Percentiles rank a stretch among this genome's conserved stretches.
Evolutionary conservation across 2,329 filamentous ascomycete genomes (phyloP).

Genomic region (Alternaria sp.): DNA sequence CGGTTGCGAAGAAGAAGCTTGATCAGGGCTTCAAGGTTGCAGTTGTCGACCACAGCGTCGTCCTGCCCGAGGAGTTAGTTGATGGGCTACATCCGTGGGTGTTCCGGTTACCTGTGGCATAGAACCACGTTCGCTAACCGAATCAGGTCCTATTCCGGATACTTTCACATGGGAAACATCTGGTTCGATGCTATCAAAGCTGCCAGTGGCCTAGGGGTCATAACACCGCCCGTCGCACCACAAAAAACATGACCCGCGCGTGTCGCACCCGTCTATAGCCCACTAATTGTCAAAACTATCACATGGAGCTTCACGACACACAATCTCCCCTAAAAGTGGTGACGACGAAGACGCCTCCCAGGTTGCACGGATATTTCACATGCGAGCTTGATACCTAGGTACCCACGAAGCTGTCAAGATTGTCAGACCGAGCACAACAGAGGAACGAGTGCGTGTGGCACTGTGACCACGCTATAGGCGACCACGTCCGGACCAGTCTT

Average conservation of each 20-base stretch:
- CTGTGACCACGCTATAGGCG: neutral
- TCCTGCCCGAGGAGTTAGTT: conserved; percentile 22
- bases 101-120: neutral
- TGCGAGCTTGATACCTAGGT: neutral
- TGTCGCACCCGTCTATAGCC: neutral
- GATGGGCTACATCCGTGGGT: conserved; percentile 40
- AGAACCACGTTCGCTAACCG: neutral
- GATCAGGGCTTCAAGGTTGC: conserved; percentile 30
- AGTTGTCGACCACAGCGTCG: conserved; percentile 33
- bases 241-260: neutral
- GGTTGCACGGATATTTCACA: neutral
- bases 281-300: neutral
- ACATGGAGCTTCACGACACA: neutral
- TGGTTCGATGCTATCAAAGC: conserved; percentile 26
- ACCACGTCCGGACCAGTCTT: neutral
- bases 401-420: neutral
- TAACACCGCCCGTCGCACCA: conserved; percentile 15
- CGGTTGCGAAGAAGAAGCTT: conserved; percentile 23
- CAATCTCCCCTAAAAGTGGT: neutral
- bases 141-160: conserved; percentile 31
- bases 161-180: conserved; percentile 36
- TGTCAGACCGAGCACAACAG: neutral
- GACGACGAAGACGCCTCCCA: neutral
- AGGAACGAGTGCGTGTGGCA: neutral
- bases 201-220: conserved; percentile 4